Evolutionary conservation across 176 grass and related monocot species (phyloP), one percentile per base, ranked within the genome.

Genomic region (Musa troglodytarum): DNA sequence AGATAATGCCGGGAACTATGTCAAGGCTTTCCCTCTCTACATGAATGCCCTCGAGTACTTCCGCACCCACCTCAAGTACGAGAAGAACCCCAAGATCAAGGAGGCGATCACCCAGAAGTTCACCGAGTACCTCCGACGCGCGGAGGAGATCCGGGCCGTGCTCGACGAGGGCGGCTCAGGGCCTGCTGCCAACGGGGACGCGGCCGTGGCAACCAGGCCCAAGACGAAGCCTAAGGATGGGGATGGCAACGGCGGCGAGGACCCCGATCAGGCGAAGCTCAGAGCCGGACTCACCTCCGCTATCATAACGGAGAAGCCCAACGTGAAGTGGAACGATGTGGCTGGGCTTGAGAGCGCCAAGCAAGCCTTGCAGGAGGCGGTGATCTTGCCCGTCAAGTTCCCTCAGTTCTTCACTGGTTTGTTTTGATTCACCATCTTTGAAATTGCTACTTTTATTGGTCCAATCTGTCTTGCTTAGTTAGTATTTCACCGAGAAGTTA

Each of bases 41-140:
- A 96, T 92, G 89, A 92, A 96, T 85, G 89, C 93, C 13, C 89
- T 96, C 64, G 93, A 96, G 76, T 96, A 96, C 83, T 96, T 96
- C 85, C 85, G 86, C 64, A 90, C 89, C n/a, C 89, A 96, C 85
- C 93, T 96, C 85, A 96, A 96, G 85, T 96, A 96, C 89, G 93
- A 96, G 89, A 96, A 96, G 82, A 96, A 96, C 87, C 89, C 89
- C 64, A 96, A 92, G 85, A 92, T 96, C 83, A 89, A 82, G 74
- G 93, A 96, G 74, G 93, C 93, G 19, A 96, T 96, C 83, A 96
- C 83, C 64, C 89, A 87, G 78, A 96, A 96, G 87, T 96, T 96
- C 79, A 92, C 81, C 70, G 93, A 96, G 81, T 96, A 96, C 78
- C 87, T 96, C 54, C 93, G 93, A 65, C 89, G 93, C 53, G 93